Evolutionary conservation across 2,329 filamentous ascomycete species (phyloP).

Genomic region (Fonsecaea nubica): DNA sequence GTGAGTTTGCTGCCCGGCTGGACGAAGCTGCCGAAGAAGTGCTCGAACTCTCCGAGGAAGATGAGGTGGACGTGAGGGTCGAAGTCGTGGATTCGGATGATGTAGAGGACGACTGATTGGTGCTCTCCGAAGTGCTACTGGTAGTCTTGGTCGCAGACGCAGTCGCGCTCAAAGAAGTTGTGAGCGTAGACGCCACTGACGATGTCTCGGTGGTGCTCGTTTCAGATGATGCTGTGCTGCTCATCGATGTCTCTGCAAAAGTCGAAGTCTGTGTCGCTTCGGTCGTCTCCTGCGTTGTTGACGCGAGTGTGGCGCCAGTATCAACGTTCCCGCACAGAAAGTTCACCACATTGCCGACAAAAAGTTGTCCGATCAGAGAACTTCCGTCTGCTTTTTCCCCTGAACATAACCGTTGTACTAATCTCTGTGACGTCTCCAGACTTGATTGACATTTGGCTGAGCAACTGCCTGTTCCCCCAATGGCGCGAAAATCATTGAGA

Average conservation of each 20-base stretch:
- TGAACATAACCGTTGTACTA: slow-evolving; percentile 29
- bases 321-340: slow-evolving; percentile 52
- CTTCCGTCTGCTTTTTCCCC: slow-evolving; percentile 26
- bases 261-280: slow-evolving; percentile 50
- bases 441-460: slow-evolving; percentile 24
- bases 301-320: slow-evolving; percentile 48
- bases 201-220: slow-evolving; percentile 58
- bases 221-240: slow-evolving; percentile 49
- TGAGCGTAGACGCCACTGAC: slow-evolving; percentile 43
- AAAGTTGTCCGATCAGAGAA: slow-evolving; percentile 44
- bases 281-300: slow-evolving; percentile 45
- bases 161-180: slow-evolving; percentile 18
- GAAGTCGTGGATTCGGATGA: slow-evolving; percentile 52
- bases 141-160: slow-evolving; percentile 14
- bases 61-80: slow-evolving; percentile 34
- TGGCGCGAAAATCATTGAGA: slow-evolving; percentile 32
- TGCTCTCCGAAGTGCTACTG: slow-evolving; percentile 1
- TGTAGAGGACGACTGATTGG: slow-evolving; percentile 42
- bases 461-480: slow-evolving; percentile 31
- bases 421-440: slow-evolving; percentile 21
- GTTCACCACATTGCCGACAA: slow-evolving; percentile 42
- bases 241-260: slow-evolving; percentile 48
- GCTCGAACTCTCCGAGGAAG: slow-evolving; percentile 68
- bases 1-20: slow-evolving; percentile 65
- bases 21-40: slow-evolving; percentile 79